phyloP scores from a whole-genome alignment of 345 rosid species.

The Hypericum androsaemum region DNA sequence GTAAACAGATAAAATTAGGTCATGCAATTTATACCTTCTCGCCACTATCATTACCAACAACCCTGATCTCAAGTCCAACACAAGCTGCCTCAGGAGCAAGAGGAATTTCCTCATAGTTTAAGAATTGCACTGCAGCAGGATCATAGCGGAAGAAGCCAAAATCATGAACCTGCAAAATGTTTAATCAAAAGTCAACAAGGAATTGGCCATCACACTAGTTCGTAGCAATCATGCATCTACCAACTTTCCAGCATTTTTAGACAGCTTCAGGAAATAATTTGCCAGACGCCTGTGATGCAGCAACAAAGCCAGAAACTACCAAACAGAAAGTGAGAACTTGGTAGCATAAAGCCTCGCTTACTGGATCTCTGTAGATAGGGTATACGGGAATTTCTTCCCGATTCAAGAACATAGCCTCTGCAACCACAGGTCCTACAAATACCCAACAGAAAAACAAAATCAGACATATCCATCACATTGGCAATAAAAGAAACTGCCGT shows the following conservation, averaged over 20 bases:
- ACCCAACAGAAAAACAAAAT: background rate
- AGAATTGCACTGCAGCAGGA: constrained; percentile 63
- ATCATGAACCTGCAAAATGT: constrained; percentile 68
- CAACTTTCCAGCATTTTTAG: no score
- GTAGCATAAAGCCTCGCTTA: constrained; percentile 24
- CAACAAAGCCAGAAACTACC: background rate
- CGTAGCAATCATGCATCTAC: background rate
- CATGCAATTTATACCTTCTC: constrained; percentile 54
- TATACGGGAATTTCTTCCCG: constrained; percentile 74
- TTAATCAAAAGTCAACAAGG: background rate
- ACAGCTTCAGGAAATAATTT: no score
- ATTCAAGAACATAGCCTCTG: constrained; percentile 89
- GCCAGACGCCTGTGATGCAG: no score
- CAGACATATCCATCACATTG: background rate
- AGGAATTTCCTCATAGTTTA: constrained; percentile 86
- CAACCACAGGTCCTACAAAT: constrained; percentile 78
- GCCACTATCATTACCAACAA: constrained; percentile 94
- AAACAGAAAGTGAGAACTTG: no score
- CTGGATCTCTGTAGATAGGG: constrained; percentile 91
- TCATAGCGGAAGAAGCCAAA: constrained; percentile 90
- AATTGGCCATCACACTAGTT: background rate
- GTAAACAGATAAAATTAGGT: background rate
- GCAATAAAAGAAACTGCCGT: background rate
- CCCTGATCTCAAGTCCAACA: constrained; percentile 93
- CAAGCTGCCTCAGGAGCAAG: constrained; percentile 89